A percentile compares a stretch with the other conserved stretches of the same genome.
These are phyloP conservation scores for Cryptococcus sp. DNA, from an alignment of 1,284 basidiomycete genomes.

Conservation along the genomic window DNA sequence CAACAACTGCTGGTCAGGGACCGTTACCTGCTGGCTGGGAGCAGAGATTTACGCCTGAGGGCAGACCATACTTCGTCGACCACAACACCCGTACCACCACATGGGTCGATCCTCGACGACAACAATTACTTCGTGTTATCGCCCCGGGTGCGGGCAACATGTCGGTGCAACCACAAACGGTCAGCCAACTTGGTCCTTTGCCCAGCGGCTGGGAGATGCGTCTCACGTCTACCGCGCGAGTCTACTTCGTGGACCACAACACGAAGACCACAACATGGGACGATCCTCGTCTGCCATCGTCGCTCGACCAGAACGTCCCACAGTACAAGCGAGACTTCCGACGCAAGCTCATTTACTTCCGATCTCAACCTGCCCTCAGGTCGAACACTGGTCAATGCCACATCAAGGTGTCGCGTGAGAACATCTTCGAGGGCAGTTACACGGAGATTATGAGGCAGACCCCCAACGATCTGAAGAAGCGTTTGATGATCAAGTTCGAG, in stretches of 20 bases:
- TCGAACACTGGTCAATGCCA: slow-evolving; percentile 90
- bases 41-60: slow-evolving; percentile 95
- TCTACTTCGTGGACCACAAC: slow-evolving; percentile 97
- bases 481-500: slow-evolving; percentile 98
- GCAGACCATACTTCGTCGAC: slow-evolving; percentile 95
- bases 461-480: slow-evolving; percentile 92
- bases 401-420: slow-evolving; percentile 87
- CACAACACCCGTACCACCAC: slow-evolving; percentile 96
- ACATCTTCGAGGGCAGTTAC: slow-evolving; percentile 96
- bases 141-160: slow-evolving; percentile 78
- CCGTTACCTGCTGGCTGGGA: slow-evolving; percentile 95
- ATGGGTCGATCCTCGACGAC: slow-evolving; percentile 94
- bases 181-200: slow-evolving; percentile 87
- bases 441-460: slow-evolving; percentile 89
- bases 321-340: slow-evolving; percentile 99
- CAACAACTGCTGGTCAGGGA: slow-evolving; percentile 76
- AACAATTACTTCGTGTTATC: slow-evolving; percentile 81
- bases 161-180: slow-evolving; percentile 74
- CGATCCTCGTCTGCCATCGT: slow-evolving; percentile 79
- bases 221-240: slow-evolving; percentile 84
- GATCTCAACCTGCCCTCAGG: slow-evolving; percentile 93
- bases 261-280: slow-evolving; percentile 93
- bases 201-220: slow-evolving; percentile 99
- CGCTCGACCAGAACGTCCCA: slow-evolving; percentile 80
- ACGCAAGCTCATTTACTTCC: slow-evolving; percentile 98